Conservation (phyloP, 1,284 basidiomycete genomes). For the Apiotrichum montevideense region DNA sequence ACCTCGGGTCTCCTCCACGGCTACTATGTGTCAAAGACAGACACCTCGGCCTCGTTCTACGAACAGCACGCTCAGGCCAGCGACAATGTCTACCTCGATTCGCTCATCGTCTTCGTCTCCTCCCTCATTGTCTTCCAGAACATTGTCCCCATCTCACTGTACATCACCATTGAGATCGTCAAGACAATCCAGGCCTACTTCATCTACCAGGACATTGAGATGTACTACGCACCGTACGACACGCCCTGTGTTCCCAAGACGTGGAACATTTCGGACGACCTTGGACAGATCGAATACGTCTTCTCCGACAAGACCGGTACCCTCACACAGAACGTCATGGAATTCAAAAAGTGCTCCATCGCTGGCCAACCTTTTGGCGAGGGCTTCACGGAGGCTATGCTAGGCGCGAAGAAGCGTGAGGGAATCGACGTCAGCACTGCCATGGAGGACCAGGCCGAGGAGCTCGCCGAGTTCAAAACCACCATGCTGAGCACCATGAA, state of each 20-base stretch:
- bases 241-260: conserved; percentile 90
- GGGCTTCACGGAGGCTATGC: conserved; percentile 89
- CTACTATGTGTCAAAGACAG: conserved; percentile 57
- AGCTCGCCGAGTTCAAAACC: conserved; percentile 62
- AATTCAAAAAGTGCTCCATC: conserved; percentile 93
- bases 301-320: conserved; percentile 98
- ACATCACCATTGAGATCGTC: conserved; percentile 97
- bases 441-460: conserved; percentile 62
- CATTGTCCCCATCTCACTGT: conserved; percentile 93
- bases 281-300: conserved; percentile 96
- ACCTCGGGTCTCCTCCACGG: conserved; percentile 49
- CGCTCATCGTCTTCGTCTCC: conserved; percentile 80
- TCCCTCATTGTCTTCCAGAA: conserved; percentile 95
- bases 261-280: conserved; percentile 96
- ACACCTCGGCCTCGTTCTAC: conserved; percentile 68
- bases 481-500: conserved; percentile 73
- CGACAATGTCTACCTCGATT: conserved; percentile 62
- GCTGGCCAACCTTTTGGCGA: conserved; percentile 81
- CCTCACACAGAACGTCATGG: conserved; percentile 94
- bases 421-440: conserved; percentile 62
- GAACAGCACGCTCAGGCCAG: conserved; percentile 63
- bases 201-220: conserved; percentile 93
- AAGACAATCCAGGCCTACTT: conserved; percentile 95
- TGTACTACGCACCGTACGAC: conserved; percentile 86
- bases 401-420: conserved; percentile 78